phyloP scores from a whole-genome alignment of 305 asterid genomes.

The Salvia sclarea region DNA sequence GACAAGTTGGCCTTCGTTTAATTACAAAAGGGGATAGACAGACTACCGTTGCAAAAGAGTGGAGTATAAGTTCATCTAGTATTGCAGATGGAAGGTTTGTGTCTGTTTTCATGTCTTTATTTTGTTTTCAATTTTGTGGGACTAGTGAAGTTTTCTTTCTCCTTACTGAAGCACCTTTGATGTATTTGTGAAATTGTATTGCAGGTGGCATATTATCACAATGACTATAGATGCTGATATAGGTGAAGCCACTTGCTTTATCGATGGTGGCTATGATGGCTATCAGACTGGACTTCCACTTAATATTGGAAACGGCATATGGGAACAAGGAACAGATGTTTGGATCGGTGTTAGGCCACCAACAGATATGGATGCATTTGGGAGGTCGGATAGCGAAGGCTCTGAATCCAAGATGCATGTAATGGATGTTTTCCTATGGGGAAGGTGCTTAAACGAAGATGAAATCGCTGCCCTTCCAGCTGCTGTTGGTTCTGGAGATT shows the following conservation, averaged over 20 bases:
- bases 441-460: conserved; percentile 93
- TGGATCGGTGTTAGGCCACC: conserved; percentile 97
- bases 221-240: conserved; percentile 90
- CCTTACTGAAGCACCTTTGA: background rate
- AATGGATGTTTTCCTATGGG: conserved; percentile 99
- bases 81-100: conserved; percentile 98
- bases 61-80: conserved; percentile 92
- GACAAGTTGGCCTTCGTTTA: conserved; percentile 92
- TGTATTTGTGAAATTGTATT: conserved; percentile 32
- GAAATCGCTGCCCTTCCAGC: conserved; percentile 85
- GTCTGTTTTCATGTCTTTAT: conserved; percentile 1
- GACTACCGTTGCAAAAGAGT: conserved; percentile 85
- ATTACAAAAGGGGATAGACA: conserved; percentile 96
- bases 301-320: conserved; percentile 65
- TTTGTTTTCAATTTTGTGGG: background rate
- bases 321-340: conserved; percentile 96
- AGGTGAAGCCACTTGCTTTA: conserved; percentile 96
- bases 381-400: conserved; percentile 99
- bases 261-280: conserved; percentile 96
- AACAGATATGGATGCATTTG: conserved; percentile 91
- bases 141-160: background rate
- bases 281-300: conserved; percentile 90
- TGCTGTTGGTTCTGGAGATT: conserved; percentile 78
- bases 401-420: conserved; percentile 94
- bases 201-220: conserved; percentile 98